Base-by-base conservation (phyloP, 2,329 filamentous ascomycete species). In the Sphaerulina populicola region DNA sequence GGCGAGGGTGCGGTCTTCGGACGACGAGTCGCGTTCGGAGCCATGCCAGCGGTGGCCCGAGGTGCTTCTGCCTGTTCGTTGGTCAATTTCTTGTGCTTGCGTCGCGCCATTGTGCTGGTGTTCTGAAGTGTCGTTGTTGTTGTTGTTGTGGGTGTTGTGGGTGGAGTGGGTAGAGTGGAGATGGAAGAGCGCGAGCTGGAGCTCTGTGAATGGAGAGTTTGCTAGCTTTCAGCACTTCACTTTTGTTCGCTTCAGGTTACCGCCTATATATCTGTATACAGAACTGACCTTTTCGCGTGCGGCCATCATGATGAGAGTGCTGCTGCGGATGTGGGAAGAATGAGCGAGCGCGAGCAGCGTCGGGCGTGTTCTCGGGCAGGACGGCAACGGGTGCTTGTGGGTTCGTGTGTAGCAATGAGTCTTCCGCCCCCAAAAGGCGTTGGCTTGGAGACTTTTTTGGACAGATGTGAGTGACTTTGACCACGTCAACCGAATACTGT, bases 221-320 rank as follows among this genome's bases (percentile, higher is more conserved):
- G 31, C 4, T 35, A 11, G 31, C 31, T 10, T 10, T n/a, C 31
- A 35, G 10, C 10, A 5, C 31, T 35, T 35, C 31, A 33, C 31
- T 33, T 12, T 33, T 8, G 31, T 3, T n/a, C n/a, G n/a, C n/a
- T n/a, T n/a, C n/a, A n/a, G n/a, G n/a, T n/a, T n/a, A n/a, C n/a
- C n/a, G n/a, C n/a, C n/a, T 2, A 18, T 18, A 18, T 35, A 14
- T n/a, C 42, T 2, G 1, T 15, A 27, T 21, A 5, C 15, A 14
- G 12, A 11, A 47, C 44, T 31, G 11, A 63, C 61, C 55, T 58
- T 52, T 21, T 60, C 51, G 6, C 59, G 52, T 35, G 58, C 56
- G n/a, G 55, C 49, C 54, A 60, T 59, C 29, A 56, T 44, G 9
- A 18, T 18, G 18, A 18, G 18, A 27, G 3, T 4, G 15, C 37